These are phyloP conservation scores for Pythium vanterpoolii DNA, from an alignment of 352 stramenopile species.

Conservation along the genomic window DNA sequence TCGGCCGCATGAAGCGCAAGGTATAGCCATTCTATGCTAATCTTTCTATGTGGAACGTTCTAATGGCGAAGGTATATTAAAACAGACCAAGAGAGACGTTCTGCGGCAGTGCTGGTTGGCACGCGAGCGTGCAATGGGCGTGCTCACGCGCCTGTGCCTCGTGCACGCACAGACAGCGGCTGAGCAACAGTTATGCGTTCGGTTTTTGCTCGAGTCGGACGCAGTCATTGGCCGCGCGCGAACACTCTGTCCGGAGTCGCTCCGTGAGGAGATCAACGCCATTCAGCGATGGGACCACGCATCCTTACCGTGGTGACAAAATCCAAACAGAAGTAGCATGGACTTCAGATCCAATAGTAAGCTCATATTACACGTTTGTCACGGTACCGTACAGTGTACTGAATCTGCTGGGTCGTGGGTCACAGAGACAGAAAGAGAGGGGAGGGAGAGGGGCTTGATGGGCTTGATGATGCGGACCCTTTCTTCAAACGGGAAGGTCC, in stretches of 20 bases:
- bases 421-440: too few species aligned
- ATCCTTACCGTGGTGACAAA: too few species aligned
- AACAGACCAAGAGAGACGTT: not conserved
- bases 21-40: too few species aligned
- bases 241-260: not conserved
- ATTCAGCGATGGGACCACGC: not conserved
- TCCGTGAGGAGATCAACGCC: slow-evolving; percentile 1
- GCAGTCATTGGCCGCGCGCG: not conserved
- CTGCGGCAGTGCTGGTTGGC: not conserved
- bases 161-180: not conserved
- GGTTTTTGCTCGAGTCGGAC: not conserved
- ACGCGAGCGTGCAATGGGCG: not conserved
- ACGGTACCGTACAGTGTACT: too few species aligned
- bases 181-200: not conserved
- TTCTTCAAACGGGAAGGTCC: too few species aligned
- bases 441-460: too few species aligned
- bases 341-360: too few species aligned
- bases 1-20: not conserved
- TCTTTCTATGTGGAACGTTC: not conserved
- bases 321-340: too few species aligned
- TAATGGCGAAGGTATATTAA: not conserved
- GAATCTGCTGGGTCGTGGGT: too few species aligned
- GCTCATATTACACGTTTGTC: too few species aligned
- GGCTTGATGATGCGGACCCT: too few species aligned
- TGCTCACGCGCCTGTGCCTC: not conserved